Evolutionary conservation across 2,329 filamentous ascomycete genomes (phyloP), one percentile per base, ranked within the genome.

Genomic region (Tolypocladium tropicale): DNA sequence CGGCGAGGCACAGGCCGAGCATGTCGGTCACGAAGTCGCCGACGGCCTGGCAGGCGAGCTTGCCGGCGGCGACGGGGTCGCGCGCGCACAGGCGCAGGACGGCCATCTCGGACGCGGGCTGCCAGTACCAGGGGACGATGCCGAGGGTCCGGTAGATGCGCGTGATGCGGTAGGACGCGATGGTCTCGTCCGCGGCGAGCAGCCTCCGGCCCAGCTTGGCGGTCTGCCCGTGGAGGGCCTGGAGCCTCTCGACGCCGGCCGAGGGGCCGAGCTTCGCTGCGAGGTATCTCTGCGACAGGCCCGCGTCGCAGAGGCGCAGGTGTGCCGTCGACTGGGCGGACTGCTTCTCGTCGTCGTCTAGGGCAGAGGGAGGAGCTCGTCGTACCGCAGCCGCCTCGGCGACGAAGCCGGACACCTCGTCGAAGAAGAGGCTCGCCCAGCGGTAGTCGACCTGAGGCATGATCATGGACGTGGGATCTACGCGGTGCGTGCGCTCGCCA

Each of bases 101-200:
- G 18, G 64, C 56, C 12, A 55, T 57, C 28, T 63, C 57, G 12
- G 60, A 55, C 7, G 54, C 55, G 12, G 62, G 62, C 6, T 57
- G 23, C 58, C 61, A 63, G 57, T 66, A 66, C 64, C 64, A 66
- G 6, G 66, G 64, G 1, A 59, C 53, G 28, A 60, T 57, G 12
- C 62, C 61, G 6, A 63, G 4, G 11, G 60, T 63, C 14, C 54
- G 56, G 25, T 63, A 59, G 30, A 68, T 63, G 53, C 62, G 57
- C 28, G 55, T 55, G 33, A 67, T 56, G 56, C 50, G 56, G 41
- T 59, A 63, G 1, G 62, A 51, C 1, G 53, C 50, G 30, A 55
- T 28, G 0, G 6, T 39, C n/a, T 58, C 46, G 34, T 62, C 59
- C 0, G 54, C 52, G 4, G 55, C 6, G 21, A 66, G 57, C 1